These are phyloP conservation scores for Thraustochytrium sp. DNA, from an alignment of 352 stramenopile genomes.

Conservation along the genomic window DNA sequence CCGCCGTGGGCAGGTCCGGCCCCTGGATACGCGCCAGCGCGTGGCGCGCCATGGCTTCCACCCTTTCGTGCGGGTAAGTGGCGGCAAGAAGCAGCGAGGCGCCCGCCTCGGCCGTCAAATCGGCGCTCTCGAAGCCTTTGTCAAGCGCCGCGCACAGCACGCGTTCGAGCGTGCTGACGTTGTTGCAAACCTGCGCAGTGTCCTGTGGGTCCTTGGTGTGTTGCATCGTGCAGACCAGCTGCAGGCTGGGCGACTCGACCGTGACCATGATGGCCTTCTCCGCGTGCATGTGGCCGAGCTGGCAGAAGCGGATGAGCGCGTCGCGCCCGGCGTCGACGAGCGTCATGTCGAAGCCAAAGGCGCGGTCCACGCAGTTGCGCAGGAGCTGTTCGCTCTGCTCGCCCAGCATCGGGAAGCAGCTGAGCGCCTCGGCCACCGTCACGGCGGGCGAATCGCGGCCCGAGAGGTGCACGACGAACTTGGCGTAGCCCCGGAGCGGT, in stretches of 20 bases:
- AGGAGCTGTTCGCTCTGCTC: constrained; percentile 22
- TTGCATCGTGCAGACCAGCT: neutral
- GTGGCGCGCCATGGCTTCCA: neutral
- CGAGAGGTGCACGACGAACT: neutral
- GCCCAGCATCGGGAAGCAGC: constrained; percentile 26
- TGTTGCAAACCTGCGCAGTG: neutral
- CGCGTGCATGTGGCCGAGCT: constrained; percentile 5
- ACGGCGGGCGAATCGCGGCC: neutral
- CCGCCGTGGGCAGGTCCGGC: neutral
- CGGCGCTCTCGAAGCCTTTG: constrained; percentile 13
- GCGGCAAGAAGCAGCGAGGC: constrained; percentile 1
- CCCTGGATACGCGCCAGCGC: neutral
- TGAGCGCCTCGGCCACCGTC: neutral
- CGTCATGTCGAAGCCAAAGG: constrained; percentile 20
- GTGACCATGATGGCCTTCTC: constrained; percentile 23
- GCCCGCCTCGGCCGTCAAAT: constrained; percentile 5
- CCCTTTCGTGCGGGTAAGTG: constrained; percentile 5
- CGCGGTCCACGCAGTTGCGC: constrained; percentile 4
- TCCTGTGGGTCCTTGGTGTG: neutral
- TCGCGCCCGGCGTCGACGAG: constrained; percentile 23
- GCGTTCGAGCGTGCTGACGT: neutral
- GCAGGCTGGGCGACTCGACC: constrained; percentile 5
- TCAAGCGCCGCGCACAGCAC: constrained; percentile 6
- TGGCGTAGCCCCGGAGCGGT: neutral
- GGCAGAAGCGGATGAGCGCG: constrained; percentile 28